Percentiles rank a stretch among this genome's conserved stretches.
Conservation (phyloP, 805 yeast genomes). For the Candida xiaguanensis region DNA sequence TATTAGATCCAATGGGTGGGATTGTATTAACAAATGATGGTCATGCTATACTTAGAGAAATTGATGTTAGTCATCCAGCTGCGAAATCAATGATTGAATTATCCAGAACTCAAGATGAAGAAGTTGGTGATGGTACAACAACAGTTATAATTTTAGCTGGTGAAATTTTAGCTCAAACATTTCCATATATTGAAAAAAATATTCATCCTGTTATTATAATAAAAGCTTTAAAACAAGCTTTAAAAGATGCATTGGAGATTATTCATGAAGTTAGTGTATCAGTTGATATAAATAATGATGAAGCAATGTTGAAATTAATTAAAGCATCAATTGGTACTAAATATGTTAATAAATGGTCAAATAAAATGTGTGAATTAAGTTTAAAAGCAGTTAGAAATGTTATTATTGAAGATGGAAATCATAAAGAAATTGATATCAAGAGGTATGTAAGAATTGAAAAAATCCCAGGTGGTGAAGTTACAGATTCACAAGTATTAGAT, state of each 20-base stretch:
- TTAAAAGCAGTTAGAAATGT: constrained; percentile 86
- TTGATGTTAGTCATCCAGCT: constrained; percentile 97
- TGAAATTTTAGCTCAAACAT: constrained; percentile 91
- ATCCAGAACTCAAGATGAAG: constrained; percentile 96
- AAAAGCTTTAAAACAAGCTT: constrained; percentile 87
- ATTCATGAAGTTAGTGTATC: constrained; percentile 80
- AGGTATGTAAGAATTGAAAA: constrained; percentile 92
- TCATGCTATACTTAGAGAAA: constrained; percentile 95
- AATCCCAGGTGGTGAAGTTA: constrained; percentile 96
- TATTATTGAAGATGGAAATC: constrained; percentile 52
- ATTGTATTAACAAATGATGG: constrained; percentile 97
- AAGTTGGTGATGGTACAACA: constrained; percentile 98
- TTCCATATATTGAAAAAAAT: constrained; percentile 89
- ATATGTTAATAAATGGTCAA: constrained; percentile 87
- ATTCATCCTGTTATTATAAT: constrained; percentile 97
- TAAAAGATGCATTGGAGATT: constrained; percentile 84
- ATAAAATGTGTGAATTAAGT: constrained; percentile 85
- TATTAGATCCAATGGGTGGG: constrained; percentile 95
- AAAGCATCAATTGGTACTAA: constrained; percentile 94
- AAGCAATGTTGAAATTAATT: constrained; percentile 81
- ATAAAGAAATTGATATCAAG: constrained; percentile 86
- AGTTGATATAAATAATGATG: constrained; percentile 79
- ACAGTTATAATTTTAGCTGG: constrained; percentile 96
- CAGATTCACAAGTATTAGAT: constrained; percentile 80
- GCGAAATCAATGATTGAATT: constrained; percentile 98